Conservation (phyloP, 208 protist genomes). For the Trypanosoma avium region DNA sequence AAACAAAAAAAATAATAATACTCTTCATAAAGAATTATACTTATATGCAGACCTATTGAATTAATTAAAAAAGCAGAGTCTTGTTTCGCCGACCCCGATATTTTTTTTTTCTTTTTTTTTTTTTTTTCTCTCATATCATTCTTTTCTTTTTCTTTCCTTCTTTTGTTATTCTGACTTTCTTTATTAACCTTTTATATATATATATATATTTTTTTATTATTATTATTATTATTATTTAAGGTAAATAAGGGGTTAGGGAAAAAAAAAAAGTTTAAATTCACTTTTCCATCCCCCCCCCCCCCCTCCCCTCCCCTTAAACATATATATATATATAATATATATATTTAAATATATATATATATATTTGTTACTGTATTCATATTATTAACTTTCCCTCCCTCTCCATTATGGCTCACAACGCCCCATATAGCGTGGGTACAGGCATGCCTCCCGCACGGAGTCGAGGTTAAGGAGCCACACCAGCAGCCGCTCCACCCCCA, state of each 20-base stretch:
- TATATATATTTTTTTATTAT: neutral
- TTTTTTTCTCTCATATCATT: neutral
- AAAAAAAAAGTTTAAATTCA: too few relatives aligned
- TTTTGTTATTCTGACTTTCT: constrained; percentile 2
- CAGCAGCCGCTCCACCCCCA: constrained; percentile 97
- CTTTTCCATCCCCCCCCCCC: too few relatives aligned
- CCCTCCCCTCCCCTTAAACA: too few relatives aligned
- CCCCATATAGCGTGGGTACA: constrained; percentile 96
- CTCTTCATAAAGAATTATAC: neutral
- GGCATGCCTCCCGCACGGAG: constrained; percentile 96
- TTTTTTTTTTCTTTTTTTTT: neutral
- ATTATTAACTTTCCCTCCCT: neutral
- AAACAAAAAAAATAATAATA: neutral
- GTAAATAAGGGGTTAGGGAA: too few relatives aligned
- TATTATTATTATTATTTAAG: too few relatives aligned
- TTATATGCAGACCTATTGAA: neutral
- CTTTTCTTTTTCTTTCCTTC: neutral
- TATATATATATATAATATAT: too few relatives aligned
- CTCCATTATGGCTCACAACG: constrained; percentile 94
- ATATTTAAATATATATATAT: too few relatives aligned
- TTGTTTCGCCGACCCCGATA: neutral
- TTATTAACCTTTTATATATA: neutral
- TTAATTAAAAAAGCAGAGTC: constrained; percentile 18
- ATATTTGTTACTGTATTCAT: too few relatives aligned
- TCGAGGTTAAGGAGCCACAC: constrained; percentile 96